phyloP scores from a whole-genome alignment of 257 asterid species.

The Osmanthus fragrans region DNA sequence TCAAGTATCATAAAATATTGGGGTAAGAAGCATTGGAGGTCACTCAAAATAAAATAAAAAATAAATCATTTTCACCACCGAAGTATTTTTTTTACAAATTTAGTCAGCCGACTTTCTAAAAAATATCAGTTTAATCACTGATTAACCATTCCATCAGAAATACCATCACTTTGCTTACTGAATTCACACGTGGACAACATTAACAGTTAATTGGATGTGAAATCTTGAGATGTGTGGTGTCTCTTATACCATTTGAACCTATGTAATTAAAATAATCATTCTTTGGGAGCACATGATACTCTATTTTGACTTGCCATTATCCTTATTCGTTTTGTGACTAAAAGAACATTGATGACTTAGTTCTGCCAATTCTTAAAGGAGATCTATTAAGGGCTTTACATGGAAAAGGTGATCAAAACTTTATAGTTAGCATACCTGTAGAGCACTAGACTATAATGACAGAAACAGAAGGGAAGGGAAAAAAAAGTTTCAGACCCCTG shows the following conservation, averaged over 20 bases:
- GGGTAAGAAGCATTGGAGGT: not conserved
- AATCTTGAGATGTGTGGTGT: not conserved
- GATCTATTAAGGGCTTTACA: conserved; percentile 9
- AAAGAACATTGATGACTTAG: not conserved
- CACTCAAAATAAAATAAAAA: not conserved
- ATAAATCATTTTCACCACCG: not conserved
- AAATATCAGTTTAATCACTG: no score
- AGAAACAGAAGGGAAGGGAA: conserved; percentile 7
- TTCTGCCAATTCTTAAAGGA: not conserved
- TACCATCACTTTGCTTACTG: no score
- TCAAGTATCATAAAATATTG: not conserved
- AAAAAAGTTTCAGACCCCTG: not conserved
- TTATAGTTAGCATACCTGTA: not conserved
- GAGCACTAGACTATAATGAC: not conserved
- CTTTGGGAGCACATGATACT: not conserved
- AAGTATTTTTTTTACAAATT: not conserved
- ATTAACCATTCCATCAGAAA: not conserved
- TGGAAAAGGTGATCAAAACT: not conserved
- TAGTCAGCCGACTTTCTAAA: not conserved
- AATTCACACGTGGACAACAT: no score
- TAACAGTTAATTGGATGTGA: not conserved
- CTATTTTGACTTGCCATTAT: not conserved
- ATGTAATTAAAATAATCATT: not conserved
- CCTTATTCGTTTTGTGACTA: not conserved
- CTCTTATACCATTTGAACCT: not conserved